These are phyloP conservation scores for Epicoccum nigrum DNA, from an alignment of 2,329 filamentous ascomycete species.

Conservation along the genomic window DNA sequence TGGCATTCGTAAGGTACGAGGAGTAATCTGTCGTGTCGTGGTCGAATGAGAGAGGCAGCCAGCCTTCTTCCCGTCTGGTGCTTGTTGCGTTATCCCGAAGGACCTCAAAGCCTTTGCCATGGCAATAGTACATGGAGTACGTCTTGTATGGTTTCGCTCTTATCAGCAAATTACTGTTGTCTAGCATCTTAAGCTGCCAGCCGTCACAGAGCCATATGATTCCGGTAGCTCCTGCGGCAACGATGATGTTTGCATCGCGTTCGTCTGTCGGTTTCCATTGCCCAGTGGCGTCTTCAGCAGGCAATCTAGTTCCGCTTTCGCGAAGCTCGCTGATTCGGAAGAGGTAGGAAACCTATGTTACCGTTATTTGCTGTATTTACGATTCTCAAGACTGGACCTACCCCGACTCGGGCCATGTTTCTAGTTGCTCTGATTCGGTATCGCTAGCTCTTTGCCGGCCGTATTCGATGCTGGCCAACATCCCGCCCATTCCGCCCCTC, in stretches of 20 bases:
- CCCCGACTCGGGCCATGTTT: neutral
- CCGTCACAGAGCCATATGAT: constrained; percentile 4
- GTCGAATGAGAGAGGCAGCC: constrained; percentile 33
- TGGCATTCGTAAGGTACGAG: constrained; percentile 34
- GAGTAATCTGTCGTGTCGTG: constrained; percentile 19
- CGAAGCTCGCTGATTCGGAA: constrained; percentile 38
- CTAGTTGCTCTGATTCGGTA: neutral
- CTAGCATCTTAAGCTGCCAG: neutral
- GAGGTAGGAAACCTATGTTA: constrained; percentile 15
- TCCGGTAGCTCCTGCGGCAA: neutral
- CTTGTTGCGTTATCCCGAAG: constrained; percentile 23
- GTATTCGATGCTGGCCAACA: neutral
- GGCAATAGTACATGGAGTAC: constrained; percentile 29
- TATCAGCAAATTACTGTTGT: neutral
- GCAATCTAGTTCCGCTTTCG: constrained; percentile 1
- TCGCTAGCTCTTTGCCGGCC: neutral
- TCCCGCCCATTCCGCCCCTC: neutral
- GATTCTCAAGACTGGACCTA: neutral
- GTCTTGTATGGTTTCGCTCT: constrained; percentile 11
- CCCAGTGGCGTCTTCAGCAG: neutral
- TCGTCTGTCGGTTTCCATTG: constrained; percentile 26
- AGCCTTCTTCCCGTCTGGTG: constrained; percentile 12
- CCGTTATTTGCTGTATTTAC: neutral
- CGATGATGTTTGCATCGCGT: constrained; percentile 2
- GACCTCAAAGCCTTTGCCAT: constrained; percentile 31